A percentile compares a stretch with the other conserved stretches of the same genome.
Conservation (phyloP, 2,329 filamentous ascomycete genomes). For the Neurospora sp. region DNA sequence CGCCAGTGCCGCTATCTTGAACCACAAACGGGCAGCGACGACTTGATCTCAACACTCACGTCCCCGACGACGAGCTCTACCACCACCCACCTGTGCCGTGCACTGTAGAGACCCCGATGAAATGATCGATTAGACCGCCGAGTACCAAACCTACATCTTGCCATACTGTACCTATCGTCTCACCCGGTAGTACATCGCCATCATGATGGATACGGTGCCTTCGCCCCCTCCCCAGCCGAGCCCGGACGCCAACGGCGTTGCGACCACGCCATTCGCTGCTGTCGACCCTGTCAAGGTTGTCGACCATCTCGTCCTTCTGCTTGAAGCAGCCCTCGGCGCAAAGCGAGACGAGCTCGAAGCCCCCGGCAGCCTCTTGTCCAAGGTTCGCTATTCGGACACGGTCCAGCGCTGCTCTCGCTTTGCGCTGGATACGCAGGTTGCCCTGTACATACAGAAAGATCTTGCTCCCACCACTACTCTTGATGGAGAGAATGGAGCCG, state of each 20-base stretch:
- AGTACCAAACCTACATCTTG: neutral
- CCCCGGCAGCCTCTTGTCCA: conserved; percentile 73
- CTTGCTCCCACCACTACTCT: conserved; percentile 43
- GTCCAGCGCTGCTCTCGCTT: conserved; percentile 82
- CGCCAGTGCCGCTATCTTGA: neutral
- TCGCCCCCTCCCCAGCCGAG: conserved; percentile 30
- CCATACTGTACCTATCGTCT: neutral
- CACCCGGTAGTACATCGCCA: neutral
- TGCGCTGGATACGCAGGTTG: conserved; percentile 76
- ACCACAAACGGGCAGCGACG: neutral
- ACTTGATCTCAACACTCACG: neutral
- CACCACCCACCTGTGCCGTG: neutral
- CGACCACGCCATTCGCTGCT: conserved; percentile 37
- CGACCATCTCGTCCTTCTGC: conserved; percentile 61
- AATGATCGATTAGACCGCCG: neutral
- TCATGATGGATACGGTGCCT: conserved; percentile 40
- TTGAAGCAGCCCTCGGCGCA: conserved; percentile 66
- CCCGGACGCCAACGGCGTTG: conserved; percentile 37
- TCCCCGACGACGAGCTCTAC: neutral
- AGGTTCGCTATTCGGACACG: conserved; percentile 64
- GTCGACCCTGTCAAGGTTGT: conserved; percentile 62
- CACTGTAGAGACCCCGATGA: neutral
- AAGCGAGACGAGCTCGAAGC: conserved; percentile 69
- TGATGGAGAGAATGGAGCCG: conserved; percentile 31
- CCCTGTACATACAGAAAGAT: conserved; percentile 87